A percentile compares a stretch with the other conserved stretches of the same genome.
phyloP scores from a whole-genome alignment of 176 grass and related monocot genomes.

The Carex parvula region DNA sequence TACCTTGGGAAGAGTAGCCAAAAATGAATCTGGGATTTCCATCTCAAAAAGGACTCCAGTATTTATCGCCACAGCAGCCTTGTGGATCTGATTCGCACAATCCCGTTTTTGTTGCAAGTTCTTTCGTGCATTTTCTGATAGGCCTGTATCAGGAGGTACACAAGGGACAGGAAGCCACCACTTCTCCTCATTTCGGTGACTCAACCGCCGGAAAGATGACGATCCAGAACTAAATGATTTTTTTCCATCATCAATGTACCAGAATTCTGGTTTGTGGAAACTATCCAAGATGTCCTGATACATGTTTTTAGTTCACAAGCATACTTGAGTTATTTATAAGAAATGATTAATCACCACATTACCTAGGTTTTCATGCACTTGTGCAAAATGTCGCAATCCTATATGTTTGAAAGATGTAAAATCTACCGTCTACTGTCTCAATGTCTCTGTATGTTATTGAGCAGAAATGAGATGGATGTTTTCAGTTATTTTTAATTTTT shows the following conservation, averaged over 20 bases:
- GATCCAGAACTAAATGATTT: constrained; percentile 61
- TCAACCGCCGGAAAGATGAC: constrained; percentile 57
- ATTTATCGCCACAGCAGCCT: constrained; percentile 98
- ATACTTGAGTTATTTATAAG: background rate
- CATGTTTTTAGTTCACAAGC: background rate
- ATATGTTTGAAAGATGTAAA: background rate
- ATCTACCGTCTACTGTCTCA: background rate
- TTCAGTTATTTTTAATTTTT: background rate
- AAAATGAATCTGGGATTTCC: constrained; percentile 90
- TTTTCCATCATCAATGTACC: constrained; percentile 85
- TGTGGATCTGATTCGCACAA: constrained; percentile 95
- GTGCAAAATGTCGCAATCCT: background rate
- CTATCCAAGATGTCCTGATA: constrained; percentile 83
- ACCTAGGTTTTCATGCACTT: background rate
- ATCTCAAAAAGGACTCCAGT: constrained; percentile 74
- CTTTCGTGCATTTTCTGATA: constrained; percentile 50
- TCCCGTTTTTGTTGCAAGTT: constrained; percentile 71
- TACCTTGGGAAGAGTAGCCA: constrained; percentile 82
- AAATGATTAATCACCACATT: background rate
- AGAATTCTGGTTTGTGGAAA: constrained; percentile 90
- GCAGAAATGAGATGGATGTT: background rate
- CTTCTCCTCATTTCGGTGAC: constrained; percentile 74
- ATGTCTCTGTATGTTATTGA: background rate
- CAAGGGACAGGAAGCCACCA: constrained; percentile 98
- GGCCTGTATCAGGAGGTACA: constrained; percentile 53